Percentiles rank a stretch among this genome's conserved stretches.
phyloP scores from a whole-genome alignment of 2,329 filamentous ascomycete species.

The Penicillium decumbens region DNA sequence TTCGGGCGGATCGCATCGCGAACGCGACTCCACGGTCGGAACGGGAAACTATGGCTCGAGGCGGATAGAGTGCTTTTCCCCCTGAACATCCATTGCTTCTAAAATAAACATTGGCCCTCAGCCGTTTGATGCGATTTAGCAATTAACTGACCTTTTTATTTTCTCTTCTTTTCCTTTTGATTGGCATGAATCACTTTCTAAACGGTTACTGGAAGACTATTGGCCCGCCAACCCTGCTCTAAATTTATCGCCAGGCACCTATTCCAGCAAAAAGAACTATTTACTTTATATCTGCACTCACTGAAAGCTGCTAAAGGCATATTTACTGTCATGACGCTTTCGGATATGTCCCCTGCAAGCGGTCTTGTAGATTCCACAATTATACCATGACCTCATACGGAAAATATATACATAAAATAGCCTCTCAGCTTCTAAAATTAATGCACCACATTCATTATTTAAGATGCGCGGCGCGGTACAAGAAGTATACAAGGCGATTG shows the following conservation, averaged over 20 bases:
- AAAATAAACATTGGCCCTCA: background rate
- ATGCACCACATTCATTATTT: background rate
- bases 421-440: no score
- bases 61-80: background rate
- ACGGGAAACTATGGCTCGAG: no score
- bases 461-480: background rate
- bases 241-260: background rate
- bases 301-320: background rate
- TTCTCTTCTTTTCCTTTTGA: background rate
- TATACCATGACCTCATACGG: no score
- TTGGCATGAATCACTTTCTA: background rate
- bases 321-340: no score
- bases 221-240: background rate
- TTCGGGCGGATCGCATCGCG: background rate
- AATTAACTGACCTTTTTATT: background rate
- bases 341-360: background rate
- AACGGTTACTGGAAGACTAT: background rate
- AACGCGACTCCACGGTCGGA: background rate
- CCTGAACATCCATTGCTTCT: constrained; percentile 1
- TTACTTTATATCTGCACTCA: background rate
- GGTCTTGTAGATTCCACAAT: background rate
- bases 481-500: background rate
- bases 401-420: no score
- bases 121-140: background rate
- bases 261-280: background rate